Conservation (phyloP, 1,284 basidiomycete genomes). For the Apiotrichum brassicae region DNA sequence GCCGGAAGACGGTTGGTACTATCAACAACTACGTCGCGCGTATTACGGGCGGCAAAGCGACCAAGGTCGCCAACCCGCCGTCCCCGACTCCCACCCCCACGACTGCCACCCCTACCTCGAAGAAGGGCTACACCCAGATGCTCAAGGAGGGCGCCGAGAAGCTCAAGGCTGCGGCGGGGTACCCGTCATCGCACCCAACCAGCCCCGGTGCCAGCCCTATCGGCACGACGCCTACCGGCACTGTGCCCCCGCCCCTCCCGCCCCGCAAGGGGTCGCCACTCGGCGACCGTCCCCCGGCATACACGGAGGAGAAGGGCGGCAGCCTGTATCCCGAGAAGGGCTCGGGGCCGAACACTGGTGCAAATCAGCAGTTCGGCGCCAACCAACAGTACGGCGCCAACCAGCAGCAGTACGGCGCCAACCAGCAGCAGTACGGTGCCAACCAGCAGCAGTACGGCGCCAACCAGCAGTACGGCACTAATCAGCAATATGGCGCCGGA, state of each 20-base stretch:
- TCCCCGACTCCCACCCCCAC: not conserved
- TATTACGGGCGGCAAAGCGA: not conserved
- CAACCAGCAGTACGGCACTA: not conserved
- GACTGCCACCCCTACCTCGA: not conserved
- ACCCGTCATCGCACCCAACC: not conserved
- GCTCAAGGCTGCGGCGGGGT: not conserved
- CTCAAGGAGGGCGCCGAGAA: not conserved
- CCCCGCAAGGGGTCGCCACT: not conserved
- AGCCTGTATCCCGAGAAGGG: not conserved
- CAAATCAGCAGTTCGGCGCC: not conserved
- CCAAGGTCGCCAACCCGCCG: not conserved
- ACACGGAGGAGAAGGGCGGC: not conserved
- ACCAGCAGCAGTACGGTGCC: not conserved
- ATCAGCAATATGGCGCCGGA: not conserved
- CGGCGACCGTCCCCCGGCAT: not conserved
- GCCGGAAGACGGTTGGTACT: conserved; percentile 4
- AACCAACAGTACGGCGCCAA: too few relatives aligned
- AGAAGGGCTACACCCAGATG: conserved; percentile 1
- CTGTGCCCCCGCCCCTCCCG: not conserved
- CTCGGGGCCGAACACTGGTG: not conserved
- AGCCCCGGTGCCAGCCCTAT: not conserved
- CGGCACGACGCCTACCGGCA: not conserved
- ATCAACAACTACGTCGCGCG: conserved; percentile 9
- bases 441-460: not conserved
- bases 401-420: not conserved